Conservation (phyloP, 2,329 filamentous ascomycete species). For the Polytolypa hystricis region DNA sequence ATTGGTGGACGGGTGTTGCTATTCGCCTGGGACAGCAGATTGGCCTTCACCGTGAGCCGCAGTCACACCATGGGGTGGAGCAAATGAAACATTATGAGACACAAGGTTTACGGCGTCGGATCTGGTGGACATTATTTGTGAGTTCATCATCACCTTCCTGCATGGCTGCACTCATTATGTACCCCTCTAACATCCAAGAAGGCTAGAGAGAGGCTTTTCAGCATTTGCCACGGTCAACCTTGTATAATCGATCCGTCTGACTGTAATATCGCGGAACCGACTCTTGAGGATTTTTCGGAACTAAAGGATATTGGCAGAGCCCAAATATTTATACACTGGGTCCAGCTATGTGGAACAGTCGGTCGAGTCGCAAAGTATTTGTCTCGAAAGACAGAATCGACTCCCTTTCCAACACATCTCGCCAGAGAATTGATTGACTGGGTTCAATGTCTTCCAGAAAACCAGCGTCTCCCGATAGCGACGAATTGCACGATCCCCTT, state of each 20-base stretch:
- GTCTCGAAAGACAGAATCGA: slow-evolving; percentile 15
- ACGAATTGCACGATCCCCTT: slow-evolving; percentile 22
- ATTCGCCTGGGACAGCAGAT: slow-evolving; percentile 37
- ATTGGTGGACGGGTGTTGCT: slow-evolving; percentile 38
- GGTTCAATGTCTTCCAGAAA: slow-evolving; percentile 24
- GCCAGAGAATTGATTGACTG: slow-evolving; percentile 26
- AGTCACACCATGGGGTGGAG: slow-evolving; percentile 12
- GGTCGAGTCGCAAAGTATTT: slow-evolving; percentile 31
- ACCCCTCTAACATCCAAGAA: background rate
- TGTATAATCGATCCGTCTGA: slow-evolving; percentile 35
- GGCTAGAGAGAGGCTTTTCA: slow-evolving; percentile 29
- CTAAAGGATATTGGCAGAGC: slow-evolving; percentile 23
- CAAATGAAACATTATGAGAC: slow-evolving; percentile 11
- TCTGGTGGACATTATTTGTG: slow-evolving; percentile 35
- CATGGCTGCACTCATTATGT: background rate
- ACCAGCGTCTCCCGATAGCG: slow-evolving; percentile 24
- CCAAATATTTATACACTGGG: slow-evolving; percentile 34
- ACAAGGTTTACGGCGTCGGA: slow-evolving; percentile 25
- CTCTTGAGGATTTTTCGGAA: slow-evolving; percentile 30
- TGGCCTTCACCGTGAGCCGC: slow-evolving; percentile 33
- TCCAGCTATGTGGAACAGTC: slow-evolving; percentile 31
- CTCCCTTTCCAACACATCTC: slow-evolving; percentile 17
- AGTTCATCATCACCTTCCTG: background rate
- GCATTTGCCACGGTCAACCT: slow-evolving; percentile 35
- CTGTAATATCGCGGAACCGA: slow-evolving; percentile 30